Evolutionary conservation across 1,139 yeast genomes (phyloP), one percentile per base, ranked within the genome.

Genomic region (Lodderomyces elongisporus): DNA sequence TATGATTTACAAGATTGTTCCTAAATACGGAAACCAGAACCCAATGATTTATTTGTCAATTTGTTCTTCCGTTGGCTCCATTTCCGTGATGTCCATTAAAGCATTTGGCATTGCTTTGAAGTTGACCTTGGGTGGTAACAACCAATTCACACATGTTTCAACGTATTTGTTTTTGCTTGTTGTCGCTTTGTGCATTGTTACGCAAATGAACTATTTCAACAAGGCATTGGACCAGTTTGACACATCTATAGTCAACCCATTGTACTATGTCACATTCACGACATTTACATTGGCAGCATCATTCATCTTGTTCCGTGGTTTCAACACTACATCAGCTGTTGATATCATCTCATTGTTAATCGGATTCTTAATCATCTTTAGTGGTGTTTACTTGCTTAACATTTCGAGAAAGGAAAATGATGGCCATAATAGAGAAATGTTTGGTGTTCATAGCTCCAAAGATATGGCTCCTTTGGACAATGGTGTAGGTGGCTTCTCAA

Each of bases 171-270:
- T 87, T 65, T 75, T 87, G 30, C 48, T 74, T 28, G 89, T 85
- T 25, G 96, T 87, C 35, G 85, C 70, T 8, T 71, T 82, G 28
- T 87, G 96, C 60, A 87, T 88, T 44, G 52, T 85, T 47, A 85
- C 95, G 3, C 96, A 87, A 58, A 85, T 87, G 96, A 87, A 85
- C 62, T 87, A 84, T 56, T 85, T 87, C 68, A 87, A 87, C 68
- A 87, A 85, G 62, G 96, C 96, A 0, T 70, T 87, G 51, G 96
- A 89, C 49, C 95, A 85, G 56, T 87, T 85, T 51, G 96, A 87
- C 54, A 87, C 96, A 3, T 85, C 95, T 1, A 84, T 88, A 44
- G 96, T 87, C 37, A 87, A 88, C 56, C 96, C 96, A 21, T 66
- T 87, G 41, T 87, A 87, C 61, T 87, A 88, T 52, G 96, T 87